Evolutionary conservation across 345 rosid genomes (phyloP).

Genomic region (Melastoma malabathricum): DNA sequence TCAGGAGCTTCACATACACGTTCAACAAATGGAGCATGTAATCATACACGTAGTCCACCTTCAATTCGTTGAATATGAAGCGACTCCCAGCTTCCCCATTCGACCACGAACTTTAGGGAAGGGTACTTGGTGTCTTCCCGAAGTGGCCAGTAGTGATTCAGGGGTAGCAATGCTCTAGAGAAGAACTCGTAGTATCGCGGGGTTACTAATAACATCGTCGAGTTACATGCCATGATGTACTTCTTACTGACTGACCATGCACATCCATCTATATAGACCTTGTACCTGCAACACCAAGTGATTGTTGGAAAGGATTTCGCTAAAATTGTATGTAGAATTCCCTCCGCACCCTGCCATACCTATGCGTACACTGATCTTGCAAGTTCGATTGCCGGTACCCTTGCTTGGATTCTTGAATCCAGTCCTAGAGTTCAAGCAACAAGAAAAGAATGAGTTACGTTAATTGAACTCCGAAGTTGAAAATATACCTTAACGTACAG

Average conservation of each 20-base stretch:
- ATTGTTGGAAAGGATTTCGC: neutral
- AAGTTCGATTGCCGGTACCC: constrained; percentile 41
- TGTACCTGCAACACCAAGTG: constrained; percentile 27
- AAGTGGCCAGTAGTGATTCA: constrained; percentile 79
- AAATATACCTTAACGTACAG: constrained; percentile 15
- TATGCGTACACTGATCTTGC: constrained; percentile 44
- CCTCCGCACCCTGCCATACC: constrained; percentile 13
- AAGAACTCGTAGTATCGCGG: constrained; percentile 49
- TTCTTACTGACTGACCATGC: constrained; percentile 82
- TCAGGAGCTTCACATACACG: constrained; percentile 49
- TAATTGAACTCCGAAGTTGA: neutral
- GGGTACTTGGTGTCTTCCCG: constrained; percentile 32
- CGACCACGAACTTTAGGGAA: constrained; percentile 52
- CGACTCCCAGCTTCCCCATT: constrained; percentile 21
- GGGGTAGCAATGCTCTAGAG: constrained; percentile 46
- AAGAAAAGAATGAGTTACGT: too few species aligned
- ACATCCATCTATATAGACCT: constrained; percentile 62
- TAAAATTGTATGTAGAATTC: neutral
- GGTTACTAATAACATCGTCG: constrained; percentile 37
- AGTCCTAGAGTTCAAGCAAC: constrained; percentile 19
- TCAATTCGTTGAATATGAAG: constrained; percentile 13
- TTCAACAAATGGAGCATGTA: constrained; percentile 64
- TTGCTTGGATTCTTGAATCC: constrained; percentile 24
- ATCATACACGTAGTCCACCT: constrained; percentile 15
- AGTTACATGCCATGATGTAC: constrained; percentile 67